These are phyloP conservation scores for Pyrenula massariospora DNA, from an alignment of 495 filamentous ascomycete species.

Conservation along the genomic window DNA sequence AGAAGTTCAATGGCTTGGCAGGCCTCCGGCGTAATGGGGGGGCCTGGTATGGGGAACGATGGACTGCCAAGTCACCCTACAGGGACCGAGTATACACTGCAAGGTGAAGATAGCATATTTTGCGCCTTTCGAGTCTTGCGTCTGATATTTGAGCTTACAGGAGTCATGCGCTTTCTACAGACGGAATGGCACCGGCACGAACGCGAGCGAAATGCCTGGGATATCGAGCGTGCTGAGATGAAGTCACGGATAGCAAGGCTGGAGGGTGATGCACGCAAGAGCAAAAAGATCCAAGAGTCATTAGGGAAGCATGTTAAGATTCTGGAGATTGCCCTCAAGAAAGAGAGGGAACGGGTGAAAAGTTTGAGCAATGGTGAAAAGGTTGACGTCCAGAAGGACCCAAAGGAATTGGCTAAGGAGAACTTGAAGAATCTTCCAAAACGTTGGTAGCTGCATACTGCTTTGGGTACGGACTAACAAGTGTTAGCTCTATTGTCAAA, in stretches of 20 bases:
- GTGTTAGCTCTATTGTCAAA: slow-evolving; percentile 16
- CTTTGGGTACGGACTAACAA: slow-evolving; percentile 4
- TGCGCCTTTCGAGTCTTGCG: not conserved
- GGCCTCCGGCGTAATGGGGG: slow-evolving; percentile 48
- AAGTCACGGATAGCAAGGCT: slow-evolving; percentile 93
- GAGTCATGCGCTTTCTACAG: slow-evolving; percentile 98
- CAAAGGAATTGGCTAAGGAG: slow-evolving; percentile 33
- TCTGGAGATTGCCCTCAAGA: slow-evolving; percentile 79
- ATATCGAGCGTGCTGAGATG: slow-evolving; percentile 98
- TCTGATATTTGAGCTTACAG: slow-evolving; percentile 30
- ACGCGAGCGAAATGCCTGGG: slow-evolving; percentile 95
- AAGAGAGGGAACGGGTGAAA: slow-evolving; percentile 47
- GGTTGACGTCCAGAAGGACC: slow-evolving; percentile 27
- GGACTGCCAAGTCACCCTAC: slow-evolving; percentile 47
- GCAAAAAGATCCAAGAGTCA: slow-evolving; percentile 76
- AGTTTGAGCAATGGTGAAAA: slow-evolving; percentile 34
- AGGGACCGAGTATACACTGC: slow-evolving; percentile 95
- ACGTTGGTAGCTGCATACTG: slow-evolving; percentile 13
- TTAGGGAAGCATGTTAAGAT: slow-evolving; percentile 81
- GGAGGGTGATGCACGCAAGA: slow-evolving; percentile 76
- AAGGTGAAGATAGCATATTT: slow-evolving; percentile 48
- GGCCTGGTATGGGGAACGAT: slow-evolving; percentile 45
- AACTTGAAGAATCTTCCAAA: slow-evolving; percentile 25
- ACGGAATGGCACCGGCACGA: slow-evolving; percentile 99
- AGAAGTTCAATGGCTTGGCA: slow-evolving; percentile 44